Evolutionary conservation across 805 yeast genomes (phyloP), one percentile per base, ranked within the genome.

Genomic region (Pichia nakasei): DNA sequence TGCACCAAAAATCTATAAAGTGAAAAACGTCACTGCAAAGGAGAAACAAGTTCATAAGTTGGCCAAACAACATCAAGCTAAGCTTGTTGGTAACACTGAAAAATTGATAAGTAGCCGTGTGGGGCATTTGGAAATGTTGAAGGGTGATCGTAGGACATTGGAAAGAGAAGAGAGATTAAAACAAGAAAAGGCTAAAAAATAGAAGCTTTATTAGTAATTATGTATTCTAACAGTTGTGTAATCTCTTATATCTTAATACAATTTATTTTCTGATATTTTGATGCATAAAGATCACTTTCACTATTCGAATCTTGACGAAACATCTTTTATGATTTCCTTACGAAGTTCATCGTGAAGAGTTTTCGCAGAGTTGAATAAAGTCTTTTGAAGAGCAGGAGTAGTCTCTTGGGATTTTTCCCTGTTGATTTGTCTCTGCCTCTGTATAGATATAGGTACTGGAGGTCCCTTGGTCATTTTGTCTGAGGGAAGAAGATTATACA

Each of bases 61-160:
- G 46, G 67, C 72, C 41, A 82, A 80, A 60, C 68, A 72, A 35
- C 84, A 77, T 42, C 49, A 45, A 27, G 52, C 55, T 2, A 51
- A 50, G 31, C 43, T 54, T 21, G 35, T 41, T 11, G 43, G 42
- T 9, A 46, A 43, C 9, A 91, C 97, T 3, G 98, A 91, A 65
- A 87, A 78, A 65, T 70, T 87, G 45, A 78, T 91, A 52, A 81
- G 97, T 2, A 73, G 94, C 45, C 75, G 91, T 60, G 97, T 91
- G 8, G 98, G 98, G 22, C 97, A 91, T 63, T 72, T 91, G 55
- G 98, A 91, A 66, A 61, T 91, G 34, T 68, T 91, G 51, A 88
- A 85, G 63, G 98, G 98, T 15, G 80, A 93, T 8, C 79, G 97
- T 69, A 78, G 94, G 66, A 78, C 84, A 54, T 47, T 85, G 17